These are phyloP conservation scores for Aspergillus piperis DNA, from an alignment of 2,329 filamentous ascomycete genomes.

Conservation along the genomic window DNA sequence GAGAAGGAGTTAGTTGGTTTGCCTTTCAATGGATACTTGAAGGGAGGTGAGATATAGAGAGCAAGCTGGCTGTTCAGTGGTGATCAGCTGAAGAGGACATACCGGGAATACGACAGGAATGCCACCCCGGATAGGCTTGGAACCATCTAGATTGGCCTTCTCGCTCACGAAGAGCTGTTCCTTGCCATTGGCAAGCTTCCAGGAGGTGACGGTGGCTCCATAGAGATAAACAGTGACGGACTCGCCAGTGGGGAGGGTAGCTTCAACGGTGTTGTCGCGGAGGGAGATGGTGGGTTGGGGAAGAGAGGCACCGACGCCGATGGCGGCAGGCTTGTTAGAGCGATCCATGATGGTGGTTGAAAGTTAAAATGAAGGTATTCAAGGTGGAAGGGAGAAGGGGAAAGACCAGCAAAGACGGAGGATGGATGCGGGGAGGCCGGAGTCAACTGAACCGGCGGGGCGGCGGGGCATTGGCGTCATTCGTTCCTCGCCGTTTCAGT, in stretches of 20 bases:
- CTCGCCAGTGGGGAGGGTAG: conserved; percentile 81
- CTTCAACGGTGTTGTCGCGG: conserved; percentile 72
- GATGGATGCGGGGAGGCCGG: background rate
- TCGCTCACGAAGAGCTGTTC: conserved; percentile 89
- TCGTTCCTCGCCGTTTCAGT: background rate
- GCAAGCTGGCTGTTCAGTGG: background rate
- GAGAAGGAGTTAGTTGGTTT: background rate
- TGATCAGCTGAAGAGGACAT: conserved; percentile 36
- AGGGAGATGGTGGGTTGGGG: conserved; percentile 78
- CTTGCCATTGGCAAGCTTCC: conserved; percentile 76
- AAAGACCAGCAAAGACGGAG: background rate
- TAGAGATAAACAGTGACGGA: conserved; percentile 83
- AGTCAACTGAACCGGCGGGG: background rate
- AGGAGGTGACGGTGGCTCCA: conserved; percentile 89
- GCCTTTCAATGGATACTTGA: background rate
- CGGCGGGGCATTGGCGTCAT: background rate
- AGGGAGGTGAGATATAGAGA: background rate
- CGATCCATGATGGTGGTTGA: conserved; percentile 63
- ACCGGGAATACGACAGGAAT: conserved; percentile 94
- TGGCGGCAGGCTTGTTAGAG: conserved; percentile 76
- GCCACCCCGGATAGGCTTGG: conserved; percentile 85
- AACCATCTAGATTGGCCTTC: conserved; percentile 77
- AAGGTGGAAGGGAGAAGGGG: background rate
- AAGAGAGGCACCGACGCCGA: conserved; percentile 71
- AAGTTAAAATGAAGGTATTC: background rate